A percentile compares a stretch with the other conserved stretches of the same genome.
These are phyloP conservation scores for Orbilia quercus DNA, from an alignment of 2,329 filamentous ascomycete genomes.

Conservation along the genomic window DNA sequence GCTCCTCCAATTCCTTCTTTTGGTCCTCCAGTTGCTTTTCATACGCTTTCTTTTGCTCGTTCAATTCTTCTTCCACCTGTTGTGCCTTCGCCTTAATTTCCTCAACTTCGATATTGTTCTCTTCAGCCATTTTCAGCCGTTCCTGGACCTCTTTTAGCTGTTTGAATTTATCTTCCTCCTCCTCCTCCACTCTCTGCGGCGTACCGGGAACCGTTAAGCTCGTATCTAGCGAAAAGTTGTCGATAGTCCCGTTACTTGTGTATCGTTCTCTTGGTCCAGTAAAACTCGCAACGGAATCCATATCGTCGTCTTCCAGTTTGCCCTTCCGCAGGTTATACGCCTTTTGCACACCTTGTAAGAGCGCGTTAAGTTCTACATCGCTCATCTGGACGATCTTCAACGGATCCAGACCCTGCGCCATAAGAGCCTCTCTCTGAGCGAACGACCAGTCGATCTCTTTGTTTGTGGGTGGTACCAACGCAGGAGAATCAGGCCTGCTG, in stretches of 20 bases:
- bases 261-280: conserved; percentile 87
- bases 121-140: conserved; percentile 79
- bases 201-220: conserved; percentile 94
- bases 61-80: conserved; percentile 86
- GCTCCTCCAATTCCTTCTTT: conserved; percentile 80
- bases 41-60: conserved; percentile 80
- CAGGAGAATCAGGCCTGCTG: conserved; percentile 82
- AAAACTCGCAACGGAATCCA: conserved; percentile 88
- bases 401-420: conserved; percentile 82
- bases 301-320: conserved; percentile 79
- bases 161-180: conserved; percentile 79
- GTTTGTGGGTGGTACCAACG: conserved; percentile 72
- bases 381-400: conserved; percentile 90
- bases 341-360: conserved; percentile 94
- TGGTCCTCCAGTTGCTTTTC: conserved; percentile 85
- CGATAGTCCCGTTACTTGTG: conserved; percentile 90
- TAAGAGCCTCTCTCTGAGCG: conserved; percentile 82
- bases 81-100: conserved; percentile 84
- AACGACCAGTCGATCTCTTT: conserved; percentile 95
- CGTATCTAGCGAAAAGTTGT: conserved; percentile 96
- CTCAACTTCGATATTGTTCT: conserved; percentile 80
- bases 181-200: conserved; percentile 78
- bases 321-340: conserved; percentile 80
- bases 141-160: conserved; percentile 82
- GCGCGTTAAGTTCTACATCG: conserved; percentile 90